Conservation (phyloP, 78 protist genomes). For the Protostelium mycophagum region DNA sequence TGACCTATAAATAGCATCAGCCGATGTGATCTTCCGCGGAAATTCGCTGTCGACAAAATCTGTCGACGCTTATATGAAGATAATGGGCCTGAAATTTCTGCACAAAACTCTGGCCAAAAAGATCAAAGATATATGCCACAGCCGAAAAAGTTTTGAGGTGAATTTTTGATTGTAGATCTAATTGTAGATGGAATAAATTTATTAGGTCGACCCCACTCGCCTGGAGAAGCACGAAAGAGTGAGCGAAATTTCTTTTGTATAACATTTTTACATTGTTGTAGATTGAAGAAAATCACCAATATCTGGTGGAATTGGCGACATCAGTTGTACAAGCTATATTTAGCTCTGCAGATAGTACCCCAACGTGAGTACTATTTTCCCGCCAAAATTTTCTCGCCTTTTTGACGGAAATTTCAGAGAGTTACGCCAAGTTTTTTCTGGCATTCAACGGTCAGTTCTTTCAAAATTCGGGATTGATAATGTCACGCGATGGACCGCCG, state of each 20-base stretch:
- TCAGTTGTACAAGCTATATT: not conserved
- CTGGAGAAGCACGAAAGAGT: conserved; percentile 46
- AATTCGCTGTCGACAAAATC: conserved; percentile 71
- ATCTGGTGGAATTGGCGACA: not conserved
- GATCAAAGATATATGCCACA: not conserved
- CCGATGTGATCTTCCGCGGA: conserved; percentile 68
- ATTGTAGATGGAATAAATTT: too few species aligned
- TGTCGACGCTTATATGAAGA: conserved; percentile 59
- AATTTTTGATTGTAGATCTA: not conserved
- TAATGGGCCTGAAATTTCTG: conserved; percentile 34
- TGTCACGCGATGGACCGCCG: conserved; percentile 56
- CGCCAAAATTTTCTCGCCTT: not conserved
- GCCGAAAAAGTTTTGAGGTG: not conserved
- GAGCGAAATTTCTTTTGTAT: not conserved
- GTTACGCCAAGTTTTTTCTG: conserved; percentile 29
- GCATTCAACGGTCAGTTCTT: conserved; percentile 30
- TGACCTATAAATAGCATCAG: conserved; percentile 11
- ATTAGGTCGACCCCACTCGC: conserved; percentile 55
- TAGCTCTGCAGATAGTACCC: not conserved
- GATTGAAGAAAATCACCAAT: not conserved
- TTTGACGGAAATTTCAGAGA: not conserved
- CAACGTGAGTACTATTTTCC: not conserved
- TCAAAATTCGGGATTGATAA: conserved; percentile 30
- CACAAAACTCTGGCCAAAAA: not conserved
- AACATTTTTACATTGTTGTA: not conserved